Evolutionary conservation across 352 stramenopile species (phyloP).

Genomic region (Pythium angustatum): DNA sequence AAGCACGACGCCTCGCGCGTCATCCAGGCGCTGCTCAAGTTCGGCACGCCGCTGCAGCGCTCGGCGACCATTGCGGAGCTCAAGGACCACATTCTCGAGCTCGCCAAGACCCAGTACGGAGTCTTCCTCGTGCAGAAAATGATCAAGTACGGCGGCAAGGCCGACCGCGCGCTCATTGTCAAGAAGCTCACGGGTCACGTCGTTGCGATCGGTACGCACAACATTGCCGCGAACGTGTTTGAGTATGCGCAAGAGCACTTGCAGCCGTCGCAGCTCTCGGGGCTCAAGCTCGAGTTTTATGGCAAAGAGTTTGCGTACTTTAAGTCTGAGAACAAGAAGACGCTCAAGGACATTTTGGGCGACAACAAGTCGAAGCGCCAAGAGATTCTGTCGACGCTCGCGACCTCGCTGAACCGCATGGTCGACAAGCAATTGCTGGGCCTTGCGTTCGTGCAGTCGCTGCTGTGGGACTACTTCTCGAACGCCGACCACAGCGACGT

Average conservation of each 20-base stretch:
- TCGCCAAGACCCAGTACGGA: constrained; percentile 97
- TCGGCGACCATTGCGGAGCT: constrained; percentile 90
- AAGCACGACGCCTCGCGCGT: constrained; percentile 96
- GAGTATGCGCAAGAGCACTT: constrained; percentile 90
- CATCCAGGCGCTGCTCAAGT: constrained; percentile 95
- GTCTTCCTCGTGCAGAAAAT: constrained; percentile 97
- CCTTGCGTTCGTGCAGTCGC: constrained; percentile 86
- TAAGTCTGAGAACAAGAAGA: constrained; percentile 82
- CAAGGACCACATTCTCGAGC: constrained; percentile 89
- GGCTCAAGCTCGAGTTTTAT: constrained; percentile 89
- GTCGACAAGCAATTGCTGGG: constrained; percentile 88
- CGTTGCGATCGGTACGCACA: constrained; percentile 92
- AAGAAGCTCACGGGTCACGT: constrained; percentile 94
- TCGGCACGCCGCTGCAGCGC: constrained; percentile 88
- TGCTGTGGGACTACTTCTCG: constrained; percentile 90
- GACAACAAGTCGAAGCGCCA: constrained; percentile 69
- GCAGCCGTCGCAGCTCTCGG: constrained; percentile 84
- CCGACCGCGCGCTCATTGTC: constrained; percentile 76
- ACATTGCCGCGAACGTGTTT: constrained; percentile 92
- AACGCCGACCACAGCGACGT: constrained; percentile 80
- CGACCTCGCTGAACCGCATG: constrained; percentile 80
- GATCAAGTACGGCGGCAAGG: constrained; percentile 92
- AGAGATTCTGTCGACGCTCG: constrained; percentile 75
- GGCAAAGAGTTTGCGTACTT: constrained; percentile 90
- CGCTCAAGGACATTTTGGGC: constrained; percentile 66